Evolutionary conservation across 768 basidiomycete species (phyloP).

Genomic region (Steccherinum ochraceum): DNA sequence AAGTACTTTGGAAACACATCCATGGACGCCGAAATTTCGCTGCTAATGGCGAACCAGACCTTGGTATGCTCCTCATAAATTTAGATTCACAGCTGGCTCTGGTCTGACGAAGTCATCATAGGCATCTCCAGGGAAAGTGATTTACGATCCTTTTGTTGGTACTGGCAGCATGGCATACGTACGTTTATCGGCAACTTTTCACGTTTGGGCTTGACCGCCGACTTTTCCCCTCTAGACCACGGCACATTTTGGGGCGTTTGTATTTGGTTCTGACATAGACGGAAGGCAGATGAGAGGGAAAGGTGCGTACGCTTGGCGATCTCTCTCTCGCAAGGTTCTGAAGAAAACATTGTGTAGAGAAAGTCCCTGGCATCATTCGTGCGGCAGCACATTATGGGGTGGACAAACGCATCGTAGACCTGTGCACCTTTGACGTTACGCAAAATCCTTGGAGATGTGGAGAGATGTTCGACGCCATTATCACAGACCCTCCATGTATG

Average conservation of each 20-base stretch:
- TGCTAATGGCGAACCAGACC: slow-evolving; percentile 96
- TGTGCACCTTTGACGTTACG: slow-evolving; percentile 92
- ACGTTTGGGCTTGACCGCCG: not conserved
- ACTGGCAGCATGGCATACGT: slow-evolving; percentile 92
- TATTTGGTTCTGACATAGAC: slow-evolving; percentile 94
- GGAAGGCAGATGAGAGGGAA: slow-evolving; percentile 96
- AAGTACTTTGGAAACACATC: slow-evolving; percentile 92
- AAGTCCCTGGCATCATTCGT: slow-evolving; percentile 64
- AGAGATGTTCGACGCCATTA: slow-evolving; percentile 85
- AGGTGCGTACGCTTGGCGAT: slow-evolving; percentile 34
- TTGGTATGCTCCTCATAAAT: slow-evolving; percentile 55
- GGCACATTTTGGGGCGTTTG: slow-evolving; percentile 81
- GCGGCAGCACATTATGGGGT: slow-evolving; percentile 85
- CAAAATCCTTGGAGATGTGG: slow-evolving; percentile 85
- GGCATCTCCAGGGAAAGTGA: slow-evolving; percentile 82
- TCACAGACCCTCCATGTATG: slow-evolving; percentile 93
- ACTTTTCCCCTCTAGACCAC: slow-evolving; percentile 46
- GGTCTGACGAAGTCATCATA: slow-evolving; percentile 27
- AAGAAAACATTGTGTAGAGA: slow-evolving; percentile 19
- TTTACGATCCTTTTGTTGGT: slow-evolving; percentile 95
- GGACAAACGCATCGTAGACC: slow-evolving; percentile 65
- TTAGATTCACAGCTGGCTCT: too few species aligned
- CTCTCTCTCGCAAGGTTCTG: not conserved
- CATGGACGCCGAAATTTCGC: slow-evolving; percentile 94
- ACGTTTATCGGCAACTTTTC: slow-evolving; percentile 17